These are phyloP conservation scores for Starmera dryadoides DNA, from an alignment of 805 yeast species.

Conservation along the genomic window DNA sequence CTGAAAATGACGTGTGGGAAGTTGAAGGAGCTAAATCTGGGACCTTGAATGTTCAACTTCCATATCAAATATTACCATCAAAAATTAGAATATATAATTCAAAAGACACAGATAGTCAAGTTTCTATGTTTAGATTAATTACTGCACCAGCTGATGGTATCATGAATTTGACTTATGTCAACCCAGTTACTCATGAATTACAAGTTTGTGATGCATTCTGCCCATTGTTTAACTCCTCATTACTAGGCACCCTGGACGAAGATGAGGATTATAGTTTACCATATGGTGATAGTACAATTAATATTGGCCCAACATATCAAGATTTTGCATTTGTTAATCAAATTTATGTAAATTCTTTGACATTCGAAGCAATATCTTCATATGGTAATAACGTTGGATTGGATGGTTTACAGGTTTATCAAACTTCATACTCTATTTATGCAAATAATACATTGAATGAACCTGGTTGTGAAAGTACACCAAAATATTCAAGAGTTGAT, in stretches of 20 bases:
- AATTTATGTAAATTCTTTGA: slow-evolving; percentile 51
- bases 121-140: slow-evolving; percentile 60
- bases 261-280: slow-evolving; percentile 6
- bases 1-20: slow-evolving; percentile 43
- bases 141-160: slow-evolving; percentile 80
- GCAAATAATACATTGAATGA: slow-evolving; percentile 72
- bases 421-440: slow-evolving; percentile 45
- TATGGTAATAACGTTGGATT: slow-evolving; percentile 67
- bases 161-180: slow-evolving; percentile 83
- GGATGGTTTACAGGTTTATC: slow-evolving; percentile 66
- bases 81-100: slow-evolving; percentile 70
- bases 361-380: slow-evolving; percentile 56
- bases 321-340: slow-evolving; percentile 78
- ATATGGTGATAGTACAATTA: slow-evolving; percentile 27
- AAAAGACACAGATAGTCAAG: slow-evolving; percentile 31
- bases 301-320: slow-evolving; percentile 44
- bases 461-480: slow-evolving; percentile 42
- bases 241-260: slow-evolving; percentile 22
- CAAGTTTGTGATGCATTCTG: slow-evolving; percentile 83
- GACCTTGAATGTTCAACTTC: slow-evolving; percentile 56
- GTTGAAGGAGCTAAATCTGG: slow-evolving; percentile 43
- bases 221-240: slow-evolving; percentile 46
- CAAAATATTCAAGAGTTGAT: slow-evolving; percentile 20
- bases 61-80: slow-evolving; percentile 54
- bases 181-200: slow-evolving; percentile 56